Conservation (phyloP, 148 eudicot species). For the Vaccinium vitisidaea region DNA sequence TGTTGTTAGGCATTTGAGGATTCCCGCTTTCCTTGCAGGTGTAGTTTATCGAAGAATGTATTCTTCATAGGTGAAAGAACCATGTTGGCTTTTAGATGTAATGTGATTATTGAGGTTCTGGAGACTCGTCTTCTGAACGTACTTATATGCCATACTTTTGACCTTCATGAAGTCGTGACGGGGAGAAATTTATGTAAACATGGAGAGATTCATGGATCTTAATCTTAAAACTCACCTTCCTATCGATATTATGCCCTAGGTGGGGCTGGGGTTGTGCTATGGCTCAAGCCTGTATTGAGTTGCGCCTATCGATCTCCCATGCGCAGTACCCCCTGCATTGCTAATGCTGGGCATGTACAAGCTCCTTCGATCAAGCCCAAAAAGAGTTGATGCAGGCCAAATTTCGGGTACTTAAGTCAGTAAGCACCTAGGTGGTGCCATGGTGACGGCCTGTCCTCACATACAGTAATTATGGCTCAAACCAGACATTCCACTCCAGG, state of each 20-base stretch:
- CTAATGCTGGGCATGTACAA: no score
- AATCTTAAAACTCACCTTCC: not conserved
- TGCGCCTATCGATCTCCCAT: not conserved
- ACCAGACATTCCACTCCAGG: no score
- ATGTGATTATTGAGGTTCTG: not conserved
- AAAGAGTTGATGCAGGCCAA: no score
- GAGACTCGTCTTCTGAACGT: not conserved
- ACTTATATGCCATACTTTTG: not conserved
- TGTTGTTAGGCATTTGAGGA: not conserved
- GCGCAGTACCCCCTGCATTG: not conserved
- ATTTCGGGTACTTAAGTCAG: no score
- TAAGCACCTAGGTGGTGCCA: no score
- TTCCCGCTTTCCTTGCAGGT: conserved; percentile 6
- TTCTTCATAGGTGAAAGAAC: not conserved
- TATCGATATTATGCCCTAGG: not conserved
- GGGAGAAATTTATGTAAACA: not conserved
- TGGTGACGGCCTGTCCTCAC: no score
- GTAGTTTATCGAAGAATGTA: conserved; percentile 7
- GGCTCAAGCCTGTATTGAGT: not conserved
- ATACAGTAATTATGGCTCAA: no score
- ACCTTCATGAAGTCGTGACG: not conserved
- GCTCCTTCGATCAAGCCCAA: no score
- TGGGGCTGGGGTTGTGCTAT: not conserved
- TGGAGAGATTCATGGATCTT: not conserved
- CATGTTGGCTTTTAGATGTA: not conserved